These are phyloP conservation scores for Pseudozyma thailandica DNA, from an alignment of 1,284 basidiomycete genomes.

Conservation along the genomic window DNA sequence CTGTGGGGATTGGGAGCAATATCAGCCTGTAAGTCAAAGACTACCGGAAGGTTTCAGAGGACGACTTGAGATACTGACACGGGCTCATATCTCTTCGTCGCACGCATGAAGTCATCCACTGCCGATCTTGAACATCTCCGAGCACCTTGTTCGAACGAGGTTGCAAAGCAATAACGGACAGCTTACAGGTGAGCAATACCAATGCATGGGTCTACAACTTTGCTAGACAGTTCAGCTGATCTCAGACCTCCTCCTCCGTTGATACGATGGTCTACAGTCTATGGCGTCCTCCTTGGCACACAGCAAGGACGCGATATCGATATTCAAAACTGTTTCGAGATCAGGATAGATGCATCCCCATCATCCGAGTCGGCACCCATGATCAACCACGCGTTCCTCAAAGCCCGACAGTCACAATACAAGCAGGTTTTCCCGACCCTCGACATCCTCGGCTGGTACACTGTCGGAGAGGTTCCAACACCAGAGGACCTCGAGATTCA, in stretches of 20 bases:
- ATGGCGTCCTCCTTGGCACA: constrained; percentile 92
- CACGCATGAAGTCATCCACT: constrained; percentile 81
- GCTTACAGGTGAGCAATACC: constrained; percentile 14
- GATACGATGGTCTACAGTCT: no score
- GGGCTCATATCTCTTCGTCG: no score
- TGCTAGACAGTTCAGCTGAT: not conserved
- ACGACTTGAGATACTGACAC: no score
- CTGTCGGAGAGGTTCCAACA: constrained; percentile 79
- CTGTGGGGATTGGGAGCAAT: constrained; percentile 38
- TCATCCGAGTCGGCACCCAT: constrained; percentile 2
- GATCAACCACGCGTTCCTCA: constrained; percentile 73
- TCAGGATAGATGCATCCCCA: constrained; percentile 72
- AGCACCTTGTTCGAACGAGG: constrained; percentile 86
- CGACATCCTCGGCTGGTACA: constrained; percentile 97
- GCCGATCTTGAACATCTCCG: constrained; percentile 94
- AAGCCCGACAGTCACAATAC: constrained; percentile 88
- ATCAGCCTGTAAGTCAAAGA: constrained; percentile 43
- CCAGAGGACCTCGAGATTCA: constrained; percentile 81
- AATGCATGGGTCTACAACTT: not conserved
- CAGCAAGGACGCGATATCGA: constrained; percentile 93
- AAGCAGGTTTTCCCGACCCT: constrained; percentile 97
- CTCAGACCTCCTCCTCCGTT: not conserved
- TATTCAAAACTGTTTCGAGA: constrained; percentile 94
- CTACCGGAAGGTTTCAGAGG: no score
- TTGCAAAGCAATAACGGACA: constrained; percentile 71